These are phyloP conservation scores for Cucumis hystrix DNA, from an alignment of 306 rosid species.

Conservation along the genomic window DNA sequence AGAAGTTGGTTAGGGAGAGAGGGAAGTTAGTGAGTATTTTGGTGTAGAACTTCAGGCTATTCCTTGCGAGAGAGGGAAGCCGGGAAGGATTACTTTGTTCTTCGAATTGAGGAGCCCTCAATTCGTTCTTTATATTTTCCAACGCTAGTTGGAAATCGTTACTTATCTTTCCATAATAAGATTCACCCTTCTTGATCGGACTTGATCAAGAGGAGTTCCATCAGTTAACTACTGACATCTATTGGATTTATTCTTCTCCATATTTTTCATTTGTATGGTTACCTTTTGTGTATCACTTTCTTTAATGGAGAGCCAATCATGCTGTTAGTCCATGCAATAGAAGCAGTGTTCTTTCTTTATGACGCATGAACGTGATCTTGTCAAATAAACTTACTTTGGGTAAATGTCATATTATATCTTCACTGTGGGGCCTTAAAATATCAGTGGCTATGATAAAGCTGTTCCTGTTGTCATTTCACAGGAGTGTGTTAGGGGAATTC, in stretches of 20 bases:
- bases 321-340: background rate
- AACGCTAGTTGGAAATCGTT: no score
- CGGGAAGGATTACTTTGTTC: no score
- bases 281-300: background rate
- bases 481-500: conserved; percentile 87
- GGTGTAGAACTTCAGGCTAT: no score
- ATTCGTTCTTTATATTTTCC: no score
- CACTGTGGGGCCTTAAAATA: background rate
- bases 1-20: no score
- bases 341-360: background rate
- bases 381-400: background rate
- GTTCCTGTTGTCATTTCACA: conserved; percentile 3
- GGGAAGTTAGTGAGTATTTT: no score
- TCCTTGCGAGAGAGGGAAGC: no score
- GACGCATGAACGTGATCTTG: background rate
- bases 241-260: background rate
- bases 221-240: background rate
- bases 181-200: no score
- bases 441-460: background rate
- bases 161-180: no score
- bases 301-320: background rate
- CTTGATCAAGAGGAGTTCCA: no score
- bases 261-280: background rate
- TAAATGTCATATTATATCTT: background rate
- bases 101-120: no score